Percentiles rank a stretch among this genome's conserved stretches.
Evolutionary conservation across 257 asterid genomes (phyloP).

Genomic region (Ophiorrhiza pumila): DNA sequence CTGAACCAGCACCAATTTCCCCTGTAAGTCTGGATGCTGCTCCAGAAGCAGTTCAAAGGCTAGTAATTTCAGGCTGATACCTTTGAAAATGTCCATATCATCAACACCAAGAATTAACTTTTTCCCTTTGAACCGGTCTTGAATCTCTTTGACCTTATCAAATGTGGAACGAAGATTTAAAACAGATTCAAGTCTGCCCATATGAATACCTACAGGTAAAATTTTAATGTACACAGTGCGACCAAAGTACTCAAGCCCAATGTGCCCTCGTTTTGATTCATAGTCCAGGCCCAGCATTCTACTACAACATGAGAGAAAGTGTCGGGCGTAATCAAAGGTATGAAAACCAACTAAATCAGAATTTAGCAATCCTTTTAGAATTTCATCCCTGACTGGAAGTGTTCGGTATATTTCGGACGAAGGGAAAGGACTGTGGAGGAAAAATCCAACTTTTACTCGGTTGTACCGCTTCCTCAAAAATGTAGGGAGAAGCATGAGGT

Average conservation of each 20-base stretch:
- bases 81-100: constrained; percentile 94
- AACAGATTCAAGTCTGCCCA: constrained; percentile 81
- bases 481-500: constrained; percentile 89
- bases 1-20: constrained; percentile 70
- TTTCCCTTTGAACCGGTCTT: constrained; percentile 59
- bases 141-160: constrained; percentile 63
- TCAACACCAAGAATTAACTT: constrained; percentile 83
- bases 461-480: constrained; percentile 80
- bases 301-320: constrained; percentile 87
- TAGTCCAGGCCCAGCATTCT: constrained; percentile 88
- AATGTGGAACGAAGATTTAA: constrained; percentile 57
- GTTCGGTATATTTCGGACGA: constrained; percentile 92
- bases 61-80: constrained; percentile 75
- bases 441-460: constrained; percentile 80
- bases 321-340: constrained; percentile 91
- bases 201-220: constrained; percentile 85
- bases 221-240: constrained; percentile 84
- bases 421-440: constrained; percentile 94
- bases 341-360: constrained; percentile 86
- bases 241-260: constrained; percentile 89
- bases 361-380: constrained; percentile 73
- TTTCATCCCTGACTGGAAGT: constrained; percentile 82
- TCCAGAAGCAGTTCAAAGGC: constrained; percentile 75
- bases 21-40: constrained; percentile 44
- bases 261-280: constrained; percentile 90